Evolutionary conservation across 2,329 filamentous ascomycete genomes (phyloP), one percentile per base, ranked within the genome.

Genomic region (Aureobasidium sp.): DNA sequence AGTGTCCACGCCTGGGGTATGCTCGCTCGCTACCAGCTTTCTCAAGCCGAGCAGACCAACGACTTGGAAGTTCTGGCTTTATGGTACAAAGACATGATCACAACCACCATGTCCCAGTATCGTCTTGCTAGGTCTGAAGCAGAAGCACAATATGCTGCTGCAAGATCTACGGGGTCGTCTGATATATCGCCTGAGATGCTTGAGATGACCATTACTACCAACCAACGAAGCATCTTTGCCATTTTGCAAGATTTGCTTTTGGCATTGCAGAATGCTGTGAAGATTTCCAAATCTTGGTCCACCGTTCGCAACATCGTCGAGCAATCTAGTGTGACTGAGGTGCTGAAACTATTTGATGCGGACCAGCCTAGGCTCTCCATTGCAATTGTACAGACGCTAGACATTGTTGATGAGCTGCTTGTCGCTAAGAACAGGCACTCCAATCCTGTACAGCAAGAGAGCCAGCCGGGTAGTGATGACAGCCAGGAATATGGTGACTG

Each of bases 401-500:
- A 74, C n/a, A 70, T 83, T 7, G 68, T 82, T 6, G 67, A 74
- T 10, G 68, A 57, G 10, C 72, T 35, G 80, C 79, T 66, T 59
- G 64, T 63, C 64, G 57, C 46, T 59, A 62, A 61, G 64, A 62
- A 59, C 51, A 49, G 55, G n/a, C 45, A 50, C 6, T 23, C 10
- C 19, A 42, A 21, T 4, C 37, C 43, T 21, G 33, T 63, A n/a
- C 57, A 68, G n/a, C 58, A 61, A 15, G 67, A 74, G 27, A 65
- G 65, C 5, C 72, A 75, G 43, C 57, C 64, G 21, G 64, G 57
- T 13, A 80, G 76, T 59, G 83, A 85, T 57, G 84, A 86, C 57
- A 86, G 83, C 64, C 84, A 86, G 67, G 83, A 86, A 49, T 86
- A 84, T 66, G 83, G 83, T 31, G 82, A 84, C 62, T 82, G 79